A percentile compares a stretch with the other conserved stretches of the same genome.
phyloP scores from a whole-genome alignment of 768 basidiomycete species.

The Leccinum pellstonianum region DNA sequence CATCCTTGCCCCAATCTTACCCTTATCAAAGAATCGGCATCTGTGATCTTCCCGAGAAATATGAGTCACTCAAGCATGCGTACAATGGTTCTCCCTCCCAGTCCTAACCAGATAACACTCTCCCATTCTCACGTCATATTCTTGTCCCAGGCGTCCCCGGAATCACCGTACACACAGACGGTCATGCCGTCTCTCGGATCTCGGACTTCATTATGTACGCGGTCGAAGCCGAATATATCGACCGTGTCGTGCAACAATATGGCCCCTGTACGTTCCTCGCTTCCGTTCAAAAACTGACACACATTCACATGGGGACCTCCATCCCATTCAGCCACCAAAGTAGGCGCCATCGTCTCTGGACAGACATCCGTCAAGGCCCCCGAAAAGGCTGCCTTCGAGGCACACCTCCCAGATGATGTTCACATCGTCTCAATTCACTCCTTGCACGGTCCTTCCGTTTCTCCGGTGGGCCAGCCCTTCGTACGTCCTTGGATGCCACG shows the following conservation, averaged over 20 bases:
- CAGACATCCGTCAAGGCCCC: constrained; percentile 98
- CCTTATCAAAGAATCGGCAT: constrained; percentile 69
- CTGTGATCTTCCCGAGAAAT: constrained; percentile 80
- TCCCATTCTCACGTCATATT: constrained; percentile 15
- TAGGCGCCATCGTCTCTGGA: constrained; percentile 88
- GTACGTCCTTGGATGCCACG: constrained; percentile 42
- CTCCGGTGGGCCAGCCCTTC: constrained; percentile 84
- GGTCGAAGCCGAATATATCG: constrained; percentile 89
- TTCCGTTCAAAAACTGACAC: neutral
- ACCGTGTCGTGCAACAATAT: constrained; percentile 77
- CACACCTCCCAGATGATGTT: constrained; percentile 79
- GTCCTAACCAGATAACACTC: neutral
- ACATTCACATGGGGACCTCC: constrained; percentile 1
- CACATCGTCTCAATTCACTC: constrained; percentile 93
- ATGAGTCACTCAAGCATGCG: constrained; percentile 55
- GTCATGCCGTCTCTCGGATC: constrained; percentile 82
- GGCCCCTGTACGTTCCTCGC: constrained; percentile 73
- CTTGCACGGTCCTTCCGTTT: constrained; percentile 89
- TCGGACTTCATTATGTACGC: constrained; percentile 95
- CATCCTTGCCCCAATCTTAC: neutral
- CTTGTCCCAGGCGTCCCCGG: constrained; percentile 48
- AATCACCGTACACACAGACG: constrained; percentile 69
- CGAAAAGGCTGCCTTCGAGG: constrained; percentile 86
- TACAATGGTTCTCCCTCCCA: constrained; percentile 51
- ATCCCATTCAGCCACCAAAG: constrained; percentile 73